Evolutionary conservation across 768 basidiomycete species (phyloP).

Genomic region (Boletus tylopilopsis): DNA sequence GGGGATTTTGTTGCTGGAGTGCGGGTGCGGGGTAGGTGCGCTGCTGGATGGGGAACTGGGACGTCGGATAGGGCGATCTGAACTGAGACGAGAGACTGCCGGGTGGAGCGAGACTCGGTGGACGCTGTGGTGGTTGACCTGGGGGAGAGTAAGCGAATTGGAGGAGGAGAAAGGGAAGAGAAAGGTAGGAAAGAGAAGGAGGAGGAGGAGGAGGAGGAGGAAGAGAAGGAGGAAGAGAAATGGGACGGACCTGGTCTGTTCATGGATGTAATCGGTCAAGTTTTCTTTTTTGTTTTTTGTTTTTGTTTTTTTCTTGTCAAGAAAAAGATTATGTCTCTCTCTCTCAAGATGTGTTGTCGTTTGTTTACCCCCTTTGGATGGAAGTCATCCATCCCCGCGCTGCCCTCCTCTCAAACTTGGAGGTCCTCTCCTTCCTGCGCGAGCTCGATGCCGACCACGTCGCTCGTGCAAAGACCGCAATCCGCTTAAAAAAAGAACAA

Average conservation of each 20-base stretch:
- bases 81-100: slow-evolving; percentile 61
- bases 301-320: slow-evolving; percentile 15
- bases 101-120: slow-evolving; percentile 68
- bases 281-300: slow-evolving; percentile 9
- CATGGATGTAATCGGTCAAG: slow-evolving; percentile 32
- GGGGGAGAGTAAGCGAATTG: slow-evolving; percentile 23
- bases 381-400: slow-evolving; percentile 50
- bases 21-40: slow-evolving; percentile 37
- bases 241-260: slow-evolving; percentile 56
- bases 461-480: slow-evolving; percentile 61
- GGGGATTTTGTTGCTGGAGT: slow-evolving; percentile 52
- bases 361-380: slow-evolving; percentile 20
- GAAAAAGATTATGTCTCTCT: no score
- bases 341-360: slow-evolving; percentile 21
- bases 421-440: slow-evolving; percentile 75
- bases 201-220: no score
- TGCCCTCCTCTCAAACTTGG: slow-evolving; percentile 84
- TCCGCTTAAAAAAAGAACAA: slow-evolving; percentile 77
- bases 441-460: slow-evolving; percentile 75
- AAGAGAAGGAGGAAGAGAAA: no score
- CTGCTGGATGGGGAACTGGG: slow-evolving; percentile 31
- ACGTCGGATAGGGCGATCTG: slow-evolving; percentile 46
- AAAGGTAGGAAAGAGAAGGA: not conserved
- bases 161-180: slow-evolving; percentile 5
- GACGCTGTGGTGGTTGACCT: slow-evolving; percentile 83